Evolutionary conservation across 2,329 filamentous ascomycete species (phyloP), one percentile per base, ranked within the genome.

Genomic region (Camillea tinctor): DNA sequence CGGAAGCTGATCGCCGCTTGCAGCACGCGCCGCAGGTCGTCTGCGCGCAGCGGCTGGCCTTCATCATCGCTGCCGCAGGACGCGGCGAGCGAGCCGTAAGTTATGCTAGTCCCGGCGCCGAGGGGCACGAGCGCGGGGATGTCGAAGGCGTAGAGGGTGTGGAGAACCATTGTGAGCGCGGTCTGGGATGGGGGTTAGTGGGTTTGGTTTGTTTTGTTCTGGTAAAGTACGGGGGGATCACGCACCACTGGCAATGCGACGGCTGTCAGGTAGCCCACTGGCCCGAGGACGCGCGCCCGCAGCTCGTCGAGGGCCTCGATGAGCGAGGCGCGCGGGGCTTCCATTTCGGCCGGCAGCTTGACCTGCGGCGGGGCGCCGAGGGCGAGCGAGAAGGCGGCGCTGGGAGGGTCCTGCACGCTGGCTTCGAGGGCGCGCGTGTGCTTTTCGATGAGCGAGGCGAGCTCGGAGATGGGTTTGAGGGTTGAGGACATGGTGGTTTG

Each of bases 261-360:
- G 1, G 54, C 24, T 9, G 64, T 61, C 24, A 70, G 52, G 55
- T 68, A 68, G 1, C 59, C 59, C 13, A 69, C 50, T 0, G 69
- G 68, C 4, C 68, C 68, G 4, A 68, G 26, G 1, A 69, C 30
- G 7, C 68, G 65, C 8, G 62, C 57, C 11, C 58, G 64, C 9
- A 71, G 61, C 53, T 71, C 69, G 40, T 70, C 69, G 40, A 66
- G 49, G 6, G 64, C 61, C 55, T 71, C 68, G 20, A 71, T 40
- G 15, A 67, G 61, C 48, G 68, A 68, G 20, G 20, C 52, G 8
- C 57, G 60, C 4, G 58, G 58, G 7, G 58, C 53, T 51, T 64
- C 64, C 23, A 67, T 63, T 44, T 60, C 53, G 9, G 60, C 49
- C 19, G 61, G 23, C 7, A 70, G 17, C 2, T 59, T 40, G 8